These are phyloP conservation scores for Dioscorea zingiberensis DNA, from an alignment of 106 monocot species.

Conservation along the genomic window DNA sequence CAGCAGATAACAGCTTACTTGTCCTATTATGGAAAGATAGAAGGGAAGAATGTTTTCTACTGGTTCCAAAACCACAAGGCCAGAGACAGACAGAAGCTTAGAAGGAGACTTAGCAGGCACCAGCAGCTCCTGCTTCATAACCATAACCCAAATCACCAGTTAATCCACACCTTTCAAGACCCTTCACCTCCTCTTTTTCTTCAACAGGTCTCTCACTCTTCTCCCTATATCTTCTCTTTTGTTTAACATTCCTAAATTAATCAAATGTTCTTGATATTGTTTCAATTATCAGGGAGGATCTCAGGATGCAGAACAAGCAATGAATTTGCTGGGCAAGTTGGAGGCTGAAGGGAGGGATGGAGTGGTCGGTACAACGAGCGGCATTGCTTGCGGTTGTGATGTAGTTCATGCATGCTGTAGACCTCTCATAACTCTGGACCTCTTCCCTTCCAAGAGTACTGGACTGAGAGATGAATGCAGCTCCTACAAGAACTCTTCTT, in stretches of 20 bases:
- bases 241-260: not conserved
- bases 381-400: not conserved
- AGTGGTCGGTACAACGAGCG: not conserved
- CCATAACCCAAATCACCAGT: not conserved
- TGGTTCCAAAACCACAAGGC: constrained; percentile 96
- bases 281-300: constrained; percentile 1
- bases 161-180: not conserved
- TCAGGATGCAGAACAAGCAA: constrained; percentile 15
- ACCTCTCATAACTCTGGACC: constrained; percentile 60
- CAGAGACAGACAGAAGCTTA: constrained; percentile 62
- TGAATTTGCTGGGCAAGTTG: constrained; percentile 41
- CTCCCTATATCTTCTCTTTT: not conserved
- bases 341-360: constrained; percentile 8
- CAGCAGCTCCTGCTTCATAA: constrained; percentile 21
- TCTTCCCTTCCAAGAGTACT: constrained; percentile 62
- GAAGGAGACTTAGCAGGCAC: constrained; percentile 45
- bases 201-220: not conserved
- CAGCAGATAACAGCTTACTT: constrained; percentile 71
- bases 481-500: constrained; percentile 58
- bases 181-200: constrained; percentile 7
- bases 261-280: not conserved
- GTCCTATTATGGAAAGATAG: constrained; percentile 62
- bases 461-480: constrained; percentile 50
- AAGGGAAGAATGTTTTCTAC: constrained; percentile 86
- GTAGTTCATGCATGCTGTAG: constrained; percentile 21